These are phyloP conservation scores for Alternaria brassicae DNA, from an alignment of 2,329 filamentous ascomycete species.

Conservation along the genomic window DNA sequence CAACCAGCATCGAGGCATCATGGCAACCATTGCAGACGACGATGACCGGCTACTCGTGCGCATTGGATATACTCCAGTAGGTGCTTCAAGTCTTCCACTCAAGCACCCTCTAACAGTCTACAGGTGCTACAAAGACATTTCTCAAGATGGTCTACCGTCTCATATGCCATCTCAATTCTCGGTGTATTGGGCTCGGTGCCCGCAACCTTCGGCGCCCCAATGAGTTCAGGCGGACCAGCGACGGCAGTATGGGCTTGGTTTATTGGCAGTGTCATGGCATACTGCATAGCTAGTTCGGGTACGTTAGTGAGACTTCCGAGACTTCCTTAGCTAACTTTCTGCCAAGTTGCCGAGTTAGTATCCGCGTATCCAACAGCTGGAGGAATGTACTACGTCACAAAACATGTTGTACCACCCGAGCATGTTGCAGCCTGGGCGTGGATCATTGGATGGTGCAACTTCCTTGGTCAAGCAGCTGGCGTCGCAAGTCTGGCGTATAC, in stretches of 20 bases:
- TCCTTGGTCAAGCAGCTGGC: constrained; percentile 69
- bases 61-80: constrained; percentile 69
- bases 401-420: constrained; percentile 67
- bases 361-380: constrained; percentile 72
- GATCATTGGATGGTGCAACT: constrained; percentile 73
- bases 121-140: constrained; percentile 69
- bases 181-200: constrained; percentile 71
- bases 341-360: constrained; percentile 67
- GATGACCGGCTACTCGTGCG: constrained; percentile 67
- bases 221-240: constrained; percentile 66
- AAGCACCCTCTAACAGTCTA: constrained; percentile 23
- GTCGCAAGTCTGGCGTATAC: constrained; percentile 69
- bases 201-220: constrained; percentile 66
- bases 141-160: constrained; percentile 71
- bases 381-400: constrained; percentile 73
- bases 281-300: constrained; percentile 68
- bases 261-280: constrained; percentile 68
- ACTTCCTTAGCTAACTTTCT: constrained; percentile 5
- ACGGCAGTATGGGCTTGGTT: constrained; percentile 72
- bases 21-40: constrained; percentile 63
- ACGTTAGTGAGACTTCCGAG: constrained; percentile 3
- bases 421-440: constrained; percentile 69
- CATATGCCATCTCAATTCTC: constrained; percentile 70
- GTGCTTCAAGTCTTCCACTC: constrained; percentile 10
- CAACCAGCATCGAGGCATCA: constrained; percentile 31